Evolutionary conservation across 73 alveolate genomes (phyloP).

Genomic region (Diophrys appendiculata): DNA sequence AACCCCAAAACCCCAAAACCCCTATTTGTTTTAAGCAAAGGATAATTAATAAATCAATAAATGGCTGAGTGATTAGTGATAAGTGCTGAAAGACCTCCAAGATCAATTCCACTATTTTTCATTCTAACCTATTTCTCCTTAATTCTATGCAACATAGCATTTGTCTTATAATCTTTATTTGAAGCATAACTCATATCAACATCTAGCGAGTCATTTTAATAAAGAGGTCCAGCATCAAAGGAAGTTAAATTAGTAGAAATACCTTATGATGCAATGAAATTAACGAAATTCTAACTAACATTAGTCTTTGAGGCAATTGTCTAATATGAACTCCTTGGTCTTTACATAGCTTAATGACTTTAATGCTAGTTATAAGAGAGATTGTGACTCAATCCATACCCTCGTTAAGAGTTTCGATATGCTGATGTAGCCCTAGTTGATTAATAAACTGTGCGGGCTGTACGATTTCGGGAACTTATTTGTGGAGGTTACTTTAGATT

Average conservation of each 20-base stretch:
- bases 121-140: no score
- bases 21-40: no score
- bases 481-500: not conserved
- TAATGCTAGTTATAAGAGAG: not conserved
- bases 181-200: not conserved
- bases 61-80: no score
- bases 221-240: not conserved
- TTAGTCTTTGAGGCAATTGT: not conserved
- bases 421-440: not conserved
- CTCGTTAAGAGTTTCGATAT: not conserved
- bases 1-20: no score
- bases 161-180: slow-evolving; percentile 2
- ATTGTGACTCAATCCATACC: not conserved
- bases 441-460: not conserved
- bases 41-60: no score
- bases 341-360: not conserved
- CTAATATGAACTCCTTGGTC: not conserved
- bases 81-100: no score
- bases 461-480: not conserved
- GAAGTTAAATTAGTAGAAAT: not conserved
- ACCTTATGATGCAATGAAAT: not conserved
- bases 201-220: not conserved
- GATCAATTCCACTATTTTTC: no score
- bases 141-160: slow-evolving; percentile 5
- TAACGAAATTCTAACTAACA: not conserved